A percentile compares a stretch with the other conserved stretches of the same genome.
Evolutionary conservation across 768 basidiomycete species (phyloP).

Genomic region (Asterophora parasitica): DNA sequence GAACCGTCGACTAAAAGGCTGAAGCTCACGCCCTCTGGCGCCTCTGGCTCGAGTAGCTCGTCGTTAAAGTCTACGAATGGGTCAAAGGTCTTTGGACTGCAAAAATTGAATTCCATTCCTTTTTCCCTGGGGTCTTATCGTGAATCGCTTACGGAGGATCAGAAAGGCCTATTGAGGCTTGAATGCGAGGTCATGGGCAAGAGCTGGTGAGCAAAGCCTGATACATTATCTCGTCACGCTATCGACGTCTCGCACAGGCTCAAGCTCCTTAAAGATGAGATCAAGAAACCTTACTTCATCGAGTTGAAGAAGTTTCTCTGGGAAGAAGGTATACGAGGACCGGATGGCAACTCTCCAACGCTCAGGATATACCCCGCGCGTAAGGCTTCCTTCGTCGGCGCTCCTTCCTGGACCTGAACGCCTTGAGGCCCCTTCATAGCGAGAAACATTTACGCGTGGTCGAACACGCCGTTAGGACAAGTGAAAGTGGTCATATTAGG

Average conservation of each 20-base stretch:
- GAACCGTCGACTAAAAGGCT: conserved; percentile 42
- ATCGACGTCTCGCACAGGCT: conserved; percentile 43
- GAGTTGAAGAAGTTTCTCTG: conserved; percentile 65
- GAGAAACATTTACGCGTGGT: conserved; percentile 87
- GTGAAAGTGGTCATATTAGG: conserved; percentile 88
- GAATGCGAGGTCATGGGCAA: conserved; percentile 73
- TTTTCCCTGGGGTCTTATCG: conserved; percentile 56
- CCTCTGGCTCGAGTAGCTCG: conserved; percentile 15
- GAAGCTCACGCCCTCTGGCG: conserved; percentile 31
- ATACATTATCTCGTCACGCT: background rate
- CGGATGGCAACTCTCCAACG: conserved; percentile 37
- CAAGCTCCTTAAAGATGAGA: conserved; percentile 67
- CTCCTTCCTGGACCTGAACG: conserved; percentile 3
- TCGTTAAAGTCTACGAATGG: conserved; percentile 14
- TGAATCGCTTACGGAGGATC: conserved; percentile 52
- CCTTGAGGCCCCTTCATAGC: conserved; percentile 33
- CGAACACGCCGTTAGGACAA: conserved; percentile 77
- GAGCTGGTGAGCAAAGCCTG: conserved; percentile 48
- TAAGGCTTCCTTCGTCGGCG: conserved; percentile 29
- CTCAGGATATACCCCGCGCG: conserved; percentile 76
- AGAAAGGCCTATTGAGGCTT: conserved; percentile 53
- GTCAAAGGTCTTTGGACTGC: conserved; percentile 15
- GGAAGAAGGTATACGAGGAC: conserved; percentile 55
- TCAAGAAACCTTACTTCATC: conserved; percentile 74
- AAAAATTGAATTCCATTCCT: conserved; percentile 58